Percentiles rank a stretch among this genome's conserved stretches.
phyloP scores from a whole-genome alignment of 75 land plant genomes.

The Pseudotsuga menziesii region DNA sequence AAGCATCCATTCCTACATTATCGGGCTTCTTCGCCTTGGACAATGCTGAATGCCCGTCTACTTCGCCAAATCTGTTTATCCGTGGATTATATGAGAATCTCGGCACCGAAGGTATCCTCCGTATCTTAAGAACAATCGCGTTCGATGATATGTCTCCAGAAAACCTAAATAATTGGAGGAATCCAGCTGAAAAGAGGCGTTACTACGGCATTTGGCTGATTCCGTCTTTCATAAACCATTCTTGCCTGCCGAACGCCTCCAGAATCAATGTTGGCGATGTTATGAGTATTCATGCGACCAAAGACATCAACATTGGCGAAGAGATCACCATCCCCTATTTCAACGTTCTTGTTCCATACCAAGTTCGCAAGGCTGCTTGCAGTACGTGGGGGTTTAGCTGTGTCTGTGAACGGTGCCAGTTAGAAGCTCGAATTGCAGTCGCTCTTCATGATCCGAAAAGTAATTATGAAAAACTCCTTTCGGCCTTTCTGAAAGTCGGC shows the following conservation, averaged over 20 bases:
- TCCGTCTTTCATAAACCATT: conserved; percentile 8
- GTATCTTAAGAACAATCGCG: not conserved
- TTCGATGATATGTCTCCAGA: not conserved
- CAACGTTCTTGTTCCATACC: not conserved
- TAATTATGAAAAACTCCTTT: not conserved
- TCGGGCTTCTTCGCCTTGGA: not conserved
- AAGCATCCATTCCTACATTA: not conserved
- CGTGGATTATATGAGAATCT: not conserved
- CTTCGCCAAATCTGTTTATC: not conserved
- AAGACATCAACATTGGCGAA: not conserved
- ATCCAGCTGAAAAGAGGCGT: not conserved
- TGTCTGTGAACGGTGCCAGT: not conserved
- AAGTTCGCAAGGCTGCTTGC: not conserved
- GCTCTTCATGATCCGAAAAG: no score
- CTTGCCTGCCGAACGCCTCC: not conserved
- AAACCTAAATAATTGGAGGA: not conserved
- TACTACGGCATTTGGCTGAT: conserved; percentile 5
- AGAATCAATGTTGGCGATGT: not conserved
- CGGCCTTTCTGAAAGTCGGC: not conserved
- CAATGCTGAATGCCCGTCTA: not conserved
- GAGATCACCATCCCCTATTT: conserved; percentile 1
- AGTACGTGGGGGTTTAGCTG: not conserved
- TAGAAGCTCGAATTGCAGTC: not conserved
- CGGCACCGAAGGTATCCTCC: not conserved
- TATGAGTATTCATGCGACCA: not conserved